A percentile compares a stretch with the other conserved stretches of the same genome.
phyloP scores from a whole-genome alignment of 805 yeast species.

The Sungouiozyma ichnusensis region DNA sequence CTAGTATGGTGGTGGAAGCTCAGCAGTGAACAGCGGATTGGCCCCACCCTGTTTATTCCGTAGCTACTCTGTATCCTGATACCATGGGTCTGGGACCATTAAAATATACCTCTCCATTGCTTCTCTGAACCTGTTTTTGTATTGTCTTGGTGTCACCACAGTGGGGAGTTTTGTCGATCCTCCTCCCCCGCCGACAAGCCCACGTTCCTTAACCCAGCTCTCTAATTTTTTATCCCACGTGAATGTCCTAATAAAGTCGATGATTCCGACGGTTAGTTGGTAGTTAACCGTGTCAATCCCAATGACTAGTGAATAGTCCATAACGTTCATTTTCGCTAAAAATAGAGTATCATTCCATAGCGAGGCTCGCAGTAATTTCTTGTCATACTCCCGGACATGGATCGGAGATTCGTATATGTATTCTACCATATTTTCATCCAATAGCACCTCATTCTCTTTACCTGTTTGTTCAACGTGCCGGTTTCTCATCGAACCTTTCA shows the following conservation, averaged over 20 bases:
- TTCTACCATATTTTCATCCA: conserved; percentile 98
- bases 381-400: conserved; percentile 86
- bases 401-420: conserved; percentile 93
- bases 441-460: conserved; percentile 80
- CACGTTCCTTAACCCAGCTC: conserved; percentile 96
- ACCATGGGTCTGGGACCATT: conserved; percentile 78
- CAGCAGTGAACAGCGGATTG: too few relatives aligned
- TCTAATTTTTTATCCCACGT: conserved; percentile 98
- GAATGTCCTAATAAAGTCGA: conserved; percentile 86
- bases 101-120: conserved; percentile 94
- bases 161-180: conserved; percentile 80
- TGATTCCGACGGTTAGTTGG: conserved; percentile 83
- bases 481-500: conserved; percentile 96
- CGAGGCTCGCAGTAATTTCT: conserved; percentile 74
- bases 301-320: conserved; percentile 94
- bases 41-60: too few relatives aligned
- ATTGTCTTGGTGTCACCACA: conserved; percentile 93
- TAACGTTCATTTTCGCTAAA: conserved; percentile 91
- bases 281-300: conserved; percentile 69
- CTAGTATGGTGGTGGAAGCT: too few relatives aligned
- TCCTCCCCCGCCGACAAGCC: conserved; percentile 60
- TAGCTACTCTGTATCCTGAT: conserved; percentile 23
- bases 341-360: conserved; percentile 92
- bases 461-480: conserved; percentile 96
- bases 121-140: conserved; percentile 85